Percentiles rank a stretch among this genome's conserved stretches.
phyloP scores from a whole-genome alignment of 306 rosid genomes.

The Sechiopsis laciniata region DNA sequence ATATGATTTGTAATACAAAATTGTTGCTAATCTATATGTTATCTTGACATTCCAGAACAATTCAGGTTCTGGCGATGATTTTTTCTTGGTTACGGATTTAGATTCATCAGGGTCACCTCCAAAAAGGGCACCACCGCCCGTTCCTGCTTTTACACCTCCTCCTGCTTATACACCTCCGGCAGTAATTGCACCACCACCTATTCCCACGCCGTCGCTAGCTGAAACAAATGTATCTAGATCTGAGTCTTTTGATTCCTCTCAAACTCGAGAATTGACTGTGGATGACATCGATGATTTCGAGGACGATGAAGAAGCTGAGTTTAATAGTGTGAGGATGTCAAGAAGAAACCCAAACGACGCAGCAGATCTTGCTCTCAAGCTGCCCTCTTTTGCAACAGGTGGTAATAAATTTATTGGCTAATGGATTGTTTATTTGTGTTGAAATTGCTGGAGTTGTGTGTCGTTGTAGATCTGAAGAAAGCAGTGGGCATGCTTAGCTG shows the following conservation, averaged over 20 bases:
- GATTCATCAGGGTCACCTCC: constrained; percentile 91
- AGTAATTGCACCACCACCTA: constrained; percentile 36
- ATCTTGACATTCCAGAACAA: constrained; percentile 52
- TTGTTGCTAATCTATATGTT: constrained; percentile 28
- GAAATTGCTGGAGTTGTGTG: constrained; percentile 12
- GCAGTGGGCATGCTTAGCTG: constrained; percentile 1
- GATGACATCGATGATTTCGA: constrained; percentile 97
- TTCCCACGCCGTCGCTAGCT: constrained; percentile 45
- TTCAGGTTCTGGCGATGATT: constrained; percentile 76
- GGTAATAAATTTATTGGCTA: constrained; percentile 28
- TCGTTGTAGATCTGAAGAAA: neutral
- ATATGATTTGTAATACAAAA: constrained; percentile 14
- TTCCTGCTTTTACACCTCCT: constrained; percentile 40
- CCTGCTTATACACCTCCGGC: constrained; percentile 32
- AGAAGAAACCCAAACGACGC: constrained; percentile 79
- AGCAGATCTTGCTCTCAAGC: constrained; percentile 68
- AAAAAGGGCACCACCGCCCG: constrained; percentile 75
- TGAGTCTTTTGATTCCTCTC: constrained; percentile 66
- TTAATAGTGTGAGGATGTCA: constrained; percentile 42
- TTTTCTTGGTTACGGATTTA: constrained; percentile 71
- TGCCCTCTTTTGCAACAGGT: constrained; percentile 94
- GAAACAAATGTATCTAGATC: constrained; percentile 62
- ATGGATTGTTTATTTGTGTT: constrained; percentile 15
- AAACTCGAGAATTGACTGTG: constrained; percentile 70
- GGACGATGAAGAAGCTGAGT: constrained; percentile 45